Evolutionary conservation across 345 rosid species (phyloP).

Genomic region (Physaria fendleri): DNA sequence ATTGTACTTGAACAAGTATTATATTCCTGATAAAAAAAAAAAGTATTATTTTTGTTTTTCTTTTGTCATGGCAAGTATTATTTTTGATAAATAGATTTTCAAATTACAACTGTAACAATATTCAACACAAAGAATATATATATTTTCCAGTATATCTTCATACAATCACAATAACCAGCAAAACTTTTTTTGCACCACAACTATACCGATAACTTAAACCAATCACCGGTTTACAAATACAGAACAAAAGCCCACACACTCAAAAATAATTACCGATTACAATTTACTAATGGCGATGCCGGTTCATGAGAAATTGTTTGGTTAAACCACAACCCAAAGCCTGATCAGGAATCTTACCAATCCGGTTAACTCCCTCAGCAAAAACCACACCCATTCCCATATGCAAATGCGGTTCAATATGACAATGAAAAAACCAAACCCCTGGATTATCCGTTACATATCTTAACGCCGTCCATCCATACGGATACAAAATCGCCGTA

Average conservation of each 20-base stretch:
- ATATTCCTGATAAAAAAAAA: too few relatives aligned
- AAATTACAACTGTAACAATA: not conserved
- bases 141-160: not conserved
- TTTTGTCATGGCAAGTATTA: too few relatives aligned
- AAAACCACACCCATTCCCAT: conserved; percentile 94
- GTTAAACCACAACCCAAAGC: conserved; percentile 57
- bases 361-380: conserved; percentile 45
- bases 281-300: not conserved
- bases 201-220: not conserved
- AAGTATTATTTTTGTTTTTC: too few relatives aligned
- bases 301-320: conserved; percentile 27
- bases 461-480: conserved; percentile 90
- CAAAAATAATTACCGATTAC: not conserved
- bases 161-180: not conserved
- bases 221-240: conserved; percentile 6
- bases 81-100: not conserved
- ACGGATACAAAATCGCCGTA: conserved; percentile 58
- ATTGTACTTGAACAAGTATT: too few relatives aligned
- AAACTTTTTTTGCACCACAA: not conserved
- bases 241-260: not conserved
- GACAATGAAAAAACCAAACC: conserved; percentile 91
- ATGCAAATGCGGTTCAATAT: conserved; percentile 84
- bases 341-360: conserved; percentile 40
- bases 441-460: conserved; percentile 80
- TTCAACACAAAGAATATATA: not conserved